Conservation (phyloP, 192 early-diverging fungal species). For the Chytriomyces sp. region DNA sequence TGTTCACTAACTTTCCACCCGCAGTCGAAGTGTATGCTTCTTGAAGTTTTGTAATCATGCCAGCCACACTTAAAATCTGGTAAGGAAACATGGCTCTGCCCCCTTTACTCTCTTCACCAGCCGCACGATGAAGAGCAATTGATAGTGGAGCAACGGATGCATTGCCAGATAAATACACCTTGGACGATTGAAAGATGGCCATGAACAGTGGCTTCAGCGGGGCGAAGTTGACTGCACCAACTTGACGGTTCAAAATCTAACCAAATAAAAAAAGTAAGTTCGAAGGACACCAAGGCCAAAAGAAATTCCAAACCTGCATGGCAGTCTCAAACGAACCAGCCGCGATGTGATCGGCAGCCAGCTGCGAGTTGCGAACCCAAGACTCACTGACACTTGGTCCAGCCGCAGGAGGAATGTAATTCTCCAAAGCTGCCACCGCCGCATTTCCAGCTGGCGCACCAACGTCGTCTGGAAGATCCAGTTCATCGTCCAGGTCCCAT, state of each 20-base stretch:
- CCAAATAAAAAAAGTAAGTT: background rate
- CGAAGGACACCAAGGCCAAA: background rate
- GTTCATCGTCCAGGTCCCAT: conserved; percentile 82
- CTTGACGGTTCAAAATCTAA: conserved; percentile 86
- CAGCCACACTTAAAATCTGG: conserved; percentile 60
- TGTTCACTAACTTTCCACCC: conserved; percentile 60
- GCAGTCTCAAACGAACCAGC: conserved; percentile 95
- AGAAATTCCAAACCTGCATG: conserved; percentile 72
- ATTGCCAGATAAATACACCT: conserved; percentile 66
- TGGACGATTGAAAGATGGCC: conserved; percentile 79
- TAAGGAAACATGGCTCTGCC: conserved; percentile 60
- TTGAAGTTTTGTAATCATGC: conserved; percentile 74
- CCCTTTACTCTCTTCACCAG: conserved; percentile 42
- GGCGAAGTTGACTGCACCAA: conserved; percentile 91
- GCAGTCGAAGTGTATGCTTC: conserved; percentile 84
- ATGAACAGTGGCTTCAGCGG: conserved; percentile 89
- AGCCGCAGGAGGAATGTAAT: conserved; percentile 75
- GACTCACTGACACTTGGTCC: conserved; percentile 73
- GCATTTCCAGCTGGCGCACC: conserved; percentile 62
- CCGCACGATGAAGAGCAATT: conserved; percentile 73
- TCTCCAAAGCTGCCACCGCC: conserved; percentile 54
- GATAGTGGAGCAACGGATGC: conserved; percentile 66
- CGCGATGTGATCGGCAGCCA: conserved; percentile 92
- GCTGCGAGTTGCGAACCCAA: conserved; percentile 85
- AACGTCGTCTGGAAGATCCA: conserved; percentile 71